Conservation (phyloP, 2,329 filamentous ascomycete species). For the Phyllosticta capitalensis region DNA sequence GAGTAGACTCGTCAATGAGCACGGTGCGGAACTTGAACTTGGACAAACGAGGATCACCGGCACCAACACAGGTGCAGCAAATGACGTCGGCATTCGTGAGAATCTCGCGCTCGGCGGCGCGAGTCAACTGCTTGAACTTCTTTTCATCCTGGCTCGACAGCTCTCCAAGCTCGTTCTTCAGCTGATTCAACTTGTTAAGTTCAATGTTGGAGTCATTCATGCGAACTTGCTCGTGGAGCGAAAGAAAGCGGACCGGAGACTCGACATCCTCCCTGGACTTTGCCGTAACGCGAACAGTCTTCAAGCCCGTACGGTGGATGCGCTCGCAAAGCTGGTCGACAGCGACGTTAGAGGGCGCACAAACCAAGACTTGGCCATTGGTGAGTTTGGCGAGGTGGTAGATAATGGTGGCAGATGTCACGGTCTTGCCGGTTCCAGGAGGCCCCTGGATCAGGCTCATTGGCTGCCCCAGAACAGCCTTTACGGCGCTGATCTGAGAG, state of each 20-base stretch:
- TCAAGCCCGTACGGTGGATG: constrained; percentile 86
- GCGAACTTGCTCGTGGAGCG: constrained; percentile 91
- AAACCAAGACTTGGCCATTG: constrained; percentile 88
- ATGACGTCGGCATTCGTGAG: constrained; percentile 93
- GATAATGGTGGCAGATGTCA: constrained; percentile 97
- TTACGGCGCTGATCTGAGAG: constrained; percentile 94
- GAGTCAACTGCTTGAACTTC: constrained; percentile 92
- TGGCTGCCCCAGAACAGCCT: constrained; percentile 86
- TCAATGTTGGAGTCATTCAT: constrained; percentile 96
- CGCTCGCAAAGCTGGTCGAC: constrained; percentile 97
- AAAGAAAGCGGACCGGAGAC: constrained; percentile 92
- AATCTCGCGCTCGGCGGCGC: constrained; percentile 89
- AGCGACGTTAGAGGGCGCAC: constrained; percentile 94
- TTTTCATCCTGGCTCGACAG: constrained; percentile 94
- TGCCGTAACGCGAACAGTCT: constrained; percentile 95
- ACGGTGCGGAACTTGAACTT: constrained; percentile 99
- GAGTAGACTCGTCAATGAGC: constrained; percentile 94
- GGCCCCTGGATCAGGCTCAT: constrained; percentile 94
- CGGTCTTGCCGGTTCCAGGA: constrained; percentile 94
- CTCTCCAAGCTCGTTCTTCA: constrained; percentile 87
- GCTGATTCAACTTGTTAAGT: constrained; percentile 79
- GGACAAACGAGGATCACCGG: constrained; percentile 84
- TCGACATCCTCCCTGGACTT: constrained; percentile 98
- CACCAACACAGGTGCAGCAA: constrained; percentile 96
- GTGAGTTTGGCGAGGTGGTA: constrained; percentile 96